Evolutionary conservation across 208 protist species (phyloP).

Genomic region (Acanthamoeba royreba): DNA sequence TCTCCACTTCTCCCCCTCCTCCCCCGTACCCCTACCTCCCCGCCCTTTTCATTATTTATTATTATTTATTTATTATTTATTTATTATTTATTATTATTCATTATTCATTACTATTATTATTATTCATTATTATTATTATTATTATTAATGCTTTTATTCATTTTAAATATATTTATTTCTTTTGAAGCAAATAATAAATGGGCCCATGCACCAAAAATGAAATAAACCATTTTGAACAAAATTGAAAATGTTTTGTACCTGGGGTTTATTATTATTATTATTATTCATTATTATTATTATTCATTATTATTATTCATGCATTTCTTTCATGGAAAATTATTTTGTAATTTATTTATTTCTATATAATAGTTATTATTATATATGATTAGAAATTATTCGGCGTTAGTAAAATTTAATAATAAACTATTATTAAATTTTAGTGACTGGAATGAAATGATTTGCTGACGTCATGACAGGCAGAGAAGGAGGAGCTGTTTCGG

Average conservation of each 20-base stretch:
- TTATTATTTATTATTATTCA: neutral
- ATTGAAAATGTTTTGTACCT: too few species aligned
- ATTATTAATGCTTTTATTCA: neutral
- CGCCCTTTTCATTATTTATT: neutral
- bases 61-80: neutral
- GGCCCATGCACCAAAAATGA: too few species aligned
- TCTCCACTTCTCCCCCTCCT: neutral
- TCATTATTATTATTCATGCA: neutral
- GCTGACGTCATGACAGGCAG: neutral
- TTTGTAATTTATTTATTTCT: too few species aligned
- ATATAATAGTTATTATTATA: too few species aligned
- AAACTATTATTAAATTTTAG: neutral
- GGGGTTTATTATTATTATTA: too few species aligned
- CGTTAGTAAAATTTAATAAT: neutral
- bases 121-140: neutral
- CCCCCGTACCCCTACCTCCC: neutral
- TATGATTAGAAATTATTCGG: too few species aligned
- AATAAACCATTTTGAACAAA: too few species aligned
- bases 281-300: neutral
- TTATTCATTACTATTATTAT: neutral
- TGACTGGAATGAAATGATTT: neutral
- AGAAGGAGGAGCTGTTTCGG: neutral
- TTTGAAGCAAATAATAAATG: neutral
- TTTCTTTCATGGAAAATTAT: too few species aligned
- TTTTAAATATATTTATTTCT: neutral